Base-by-base conservation (phyloP, 257 asterid species). In the Lycium ferocissimum region DNA sequence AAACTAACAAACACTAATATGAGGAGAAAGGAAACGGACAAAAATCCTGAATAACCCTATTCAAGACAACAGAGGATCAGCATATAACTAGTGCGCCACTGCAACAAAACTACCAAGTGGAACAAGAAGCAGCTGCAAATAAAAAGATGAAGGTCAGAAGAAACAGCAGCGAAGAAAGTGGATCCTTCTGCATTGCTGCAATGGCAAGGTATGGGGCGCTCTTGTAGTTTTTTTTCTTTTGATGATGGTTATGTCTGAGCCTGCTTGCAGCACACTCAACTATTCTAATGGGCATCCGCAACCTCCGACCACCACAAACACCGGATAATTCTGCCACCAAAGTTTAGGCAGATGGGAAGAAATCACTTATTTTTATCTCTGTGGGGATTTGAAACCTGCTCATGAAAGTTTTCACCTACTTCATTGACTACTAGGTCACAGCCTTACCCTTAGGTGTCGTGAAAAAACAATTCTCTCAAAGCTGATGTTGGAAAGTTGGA, bases 11-110 rank as follows among this genome's bases (percentile, higher is more conserved):
- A 59, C 20, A 75, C 81, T 20, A 75, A 22, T 22, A 22, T 22
- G 22, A 76, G 82, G 8, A 51, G 82, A 76, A 26, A 53, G 82
- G 63, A 76, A 76, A 53, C 26, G 82, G 49, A 26, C 82, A 51
- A 76, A 51, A 53, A 26, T 26, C 63, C 82, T 14, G 63, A 76
- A 26, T 49, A 51, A 51, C 65, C 26, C 82, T 76, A 70, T 3
- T 70, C 53, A 70, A 38, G 45, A 33, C 45, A 5, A 33, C 45
- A 66, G 47, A 66, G n/a, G 45, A 66, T 2, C 4, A 1, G 11
- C 73, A 33, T 26, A 66, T 66, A 66, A 33, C 47, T 11, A 35
- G 18, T 33, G 45, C 45, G 47, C 47, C n/a, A 33, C 47, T 12
- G 73, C 73, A 66, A 66, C 43, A 63, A 62, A 63, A 63, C 6